These are phyloP conservation scores for Epicoccum nigrum DNA, from an alignment of 2,329 filamentous ascomycete genomes.

Conservation along the genomic window DNA sequence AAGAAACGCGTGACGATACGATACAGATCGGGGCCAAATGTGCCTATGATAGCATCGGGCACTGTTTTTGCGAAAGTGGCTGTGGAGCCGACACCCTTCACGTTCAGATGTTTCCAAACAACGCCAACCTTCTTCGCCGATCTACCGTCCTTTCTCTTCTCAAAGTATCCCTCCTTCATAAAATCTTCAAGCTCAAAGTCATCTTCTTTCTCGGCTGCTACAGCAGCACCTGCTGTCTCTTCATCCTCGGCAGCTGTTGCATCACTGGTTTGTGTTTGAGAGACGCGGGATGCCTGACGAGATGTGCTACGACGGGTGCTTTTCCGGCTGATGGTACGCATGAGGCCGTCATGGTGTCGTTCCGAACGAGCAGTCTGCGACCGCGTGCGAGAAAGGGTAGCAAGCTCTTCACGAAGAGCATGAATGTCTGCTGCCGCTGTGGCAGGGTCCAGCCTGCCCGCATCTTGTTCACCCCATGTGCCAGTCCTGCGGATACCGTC, in stretches of 20 bases:
- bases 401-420: slow-evolving; percentile 62
- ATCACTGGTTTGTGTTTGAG: slow-evolving; percentile 17
- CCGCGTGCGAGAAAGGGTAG: slow-evolving; percentile 56
- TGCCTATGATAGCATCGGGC: slow-evolving; percentile 75
- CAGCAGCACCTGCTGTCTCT: slow-evolving; percentile 27
- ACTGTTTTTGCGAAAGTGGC: slow-evolving; percentile 74
- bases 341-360: slow-evolving; percentile 29
- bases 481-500: slow-evolving; percentile 46
- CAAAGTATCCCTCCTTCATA: slow-evolving; percentile 75
- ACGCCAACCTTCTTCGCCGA: slow-evolving; percentile 80
- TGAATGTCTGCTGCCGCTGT: slow-evolving; percentile 66
- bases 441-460: slow-evolving; percentile 59
- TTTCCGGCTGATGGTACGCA: slow-evolving; percentile 35
- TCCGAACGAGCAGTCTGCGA: slow-evolving; percentile 34
- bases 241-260: slow-evolving; percentile 28
- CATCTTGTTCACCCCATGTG: slow-evolving; percentile 68
- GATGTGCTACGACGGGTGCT: slow-evolving; percentile 29
- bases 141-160: slow-evolving; percentile 70
- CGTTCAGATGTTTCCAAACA: slow-evolving; percentile 75
- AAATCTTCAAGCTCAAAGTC: slow-evolving; percentile 74
- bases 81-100: slow-evolving; percentile 71
- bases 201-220: slow-evolving; percentile 57
- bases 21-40: slow-evolving; percentile 82
- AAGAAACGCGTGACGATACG: slow-evolving; percentile 63
- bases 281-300: slow-evolving; percentile 19